Percentiles rank a stretch among this genome's conserved stretches.
Evolutionary conservation across 805 yeast species (phyloP).

Genomic region (Yarrowia keelungensis): DNA sequence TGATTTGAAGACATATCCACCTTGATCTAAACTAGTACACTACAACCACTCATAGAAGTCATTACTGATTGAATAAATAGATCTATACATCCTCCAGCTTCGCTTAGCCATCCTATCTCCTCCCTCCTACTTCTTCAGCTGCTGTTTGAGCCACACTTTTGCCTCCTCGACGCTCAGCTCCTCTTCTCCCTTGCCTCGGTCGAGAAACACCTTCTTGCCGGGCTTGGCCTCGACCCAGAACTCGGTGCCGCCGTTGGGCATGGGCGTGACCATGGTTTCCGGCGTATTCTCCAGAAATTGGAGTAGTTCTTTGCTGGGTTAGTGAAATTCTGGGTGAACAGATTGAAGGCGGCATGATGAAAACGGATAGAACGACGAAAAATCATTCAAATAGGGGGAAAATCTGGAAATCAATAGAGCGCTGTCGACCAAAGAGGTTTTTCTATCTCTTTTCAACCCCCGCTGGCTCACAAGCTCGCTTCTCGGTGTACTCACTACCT

Average conservation of each 20-base stretch:
- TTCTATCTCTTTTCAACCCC: too few relatives aligned
- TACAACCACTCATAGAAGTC: too few relatives aligned
- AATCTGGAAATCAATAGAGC: neutral
- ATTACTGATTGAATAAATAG: neutral
- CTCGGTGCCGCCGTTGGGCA: slow-evolving; percentile 37
- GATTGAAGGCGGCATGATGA: too few relatives aligned
- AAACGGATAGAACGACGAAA: too few relatives aligned
- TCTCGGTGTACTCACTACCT: slow-evolving; percentile 17
- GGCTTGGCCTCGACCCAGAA: slow-evolving; percentile 39
- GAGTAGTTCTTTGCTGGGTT: slow-evolving; percentile 22
- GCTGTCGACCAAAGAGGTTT: too few relatives aligned
- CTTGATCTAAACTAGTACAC: too few relatives aligned
- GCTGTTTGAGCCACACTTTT: slow-evolving; percentile 22
- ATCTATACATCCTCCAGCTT: too few relatives aligned
- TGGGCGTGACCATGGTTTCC: slow-evolving; percentile 33
- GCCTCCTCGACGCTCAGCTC: slow-evolving; percentile 28
- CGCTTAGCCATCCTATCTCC: too few relatives aligned
- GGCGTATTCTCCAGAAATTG: slow-evolving; percentile 32
- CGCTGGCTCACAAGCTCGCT: neutral
- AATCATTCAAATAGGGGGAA: too few relatives aligned
- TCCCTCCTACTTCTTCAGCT: slow-evolving; percentile 21
- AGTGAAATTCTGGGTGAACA: neutral
- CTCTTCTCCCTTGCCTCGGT: slow-evolving; percentile 32
- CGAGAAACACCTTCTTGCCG: slow-evolving; percentile 23
- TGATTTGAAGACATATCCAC: too few relatives aligned